Evolutionary conservation across 768 basidiomycete genomes (phyloP).

Genomic region (Lentinula aciculospora): DNA sequence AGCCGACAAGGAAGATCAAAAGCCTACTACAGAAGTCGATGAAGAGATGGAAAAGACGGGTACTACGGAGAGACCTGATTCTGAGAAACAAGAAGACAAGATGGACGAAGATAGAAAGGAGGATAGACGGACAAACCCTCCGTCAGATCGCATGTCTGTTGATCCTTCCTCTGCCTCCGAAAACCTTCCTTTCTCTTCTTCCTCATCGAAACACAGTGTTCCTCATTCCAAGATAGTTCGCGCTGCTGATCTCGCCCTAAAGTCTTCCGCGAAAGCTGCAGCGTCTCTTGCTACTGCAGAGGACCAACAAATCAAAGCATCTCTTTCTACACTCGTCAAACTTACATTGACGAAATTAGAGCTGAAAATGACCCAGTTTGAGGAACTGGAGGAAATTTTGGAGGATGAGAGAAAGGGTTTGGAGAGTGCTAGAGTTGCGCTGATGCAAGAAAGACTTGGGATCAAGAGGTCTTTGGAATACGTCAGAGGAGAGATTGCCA

Average conservation of each 20-base stretch:
- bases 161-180: constrained; percentile 26
- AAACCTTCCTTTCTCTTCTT: constrained; percentile 18
- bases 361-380: constrained; percentile 92
- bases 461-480: constrained; percentile 69
- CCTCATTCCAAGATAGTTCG: constrained; percentile 74
- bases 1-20: constrained; percentile 39
- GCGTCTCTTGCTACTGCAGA: constrained; percentile 75
- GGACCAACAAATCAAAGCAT: constrained; percentile 70
- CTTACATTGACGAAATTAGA: constrained; percentile 85
- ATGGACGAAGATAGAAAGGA: constrained; percentile 40
- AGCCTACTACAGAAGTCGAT: constrained; percentile 41
- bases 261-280: constrained; percentile 85
- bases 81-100: constrained; percentile 27
- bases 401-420: constrained; percentile 86
- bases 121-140: constrained; percentile 5
- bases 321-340: constrained; percentile 82
- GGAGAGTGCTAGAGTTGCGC: constrained; percentile 74
- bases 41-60: constrained; percentile 25
- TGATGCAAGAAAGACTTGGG: constrained; percentile 74
- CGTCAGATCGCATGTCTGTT: constrained; percentile 40
- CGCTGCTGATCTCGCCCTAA: constrained; percentile 84
- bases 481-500: constrained; percentile 58
- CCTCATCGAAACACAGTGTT: constrained; percentile 28
- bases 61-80: constrained; percentile 17
- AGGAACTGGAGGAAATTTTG: constrained; percentile 85